A percentile compares a stretch with the other conserved stretches of the same genome.
Conservation (phyloP, 2,329 filamentous ascomycete species). For the Sarocladium brachiariae region DNA sequence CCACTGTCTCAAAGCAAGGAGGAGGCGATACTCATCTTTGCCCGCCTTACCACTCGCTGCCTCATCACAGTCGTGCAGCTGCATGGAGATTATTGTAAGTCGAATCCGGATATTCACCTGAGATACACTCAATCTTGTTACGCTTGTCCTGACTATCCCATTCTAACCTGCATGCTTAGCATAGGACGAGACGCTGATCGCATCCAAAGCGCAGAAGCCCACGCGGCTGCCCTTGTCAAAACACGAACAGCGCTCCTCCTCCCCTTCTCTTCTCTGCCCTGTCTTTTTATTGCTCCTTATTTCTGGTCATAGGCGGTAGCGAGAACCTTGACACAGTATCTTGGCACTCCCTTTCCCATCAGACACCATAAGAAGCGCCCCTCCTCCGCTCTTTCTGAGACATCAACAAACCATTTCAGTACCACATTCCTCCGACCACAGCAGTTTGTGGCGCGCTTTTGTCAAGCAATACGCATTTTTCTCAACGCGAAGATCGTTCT, state of each 20-base stretch:
- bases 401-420: conserved; percentile 9
- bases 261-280: not conserved
- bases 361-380: conserved; percentile 5
- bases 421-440: conserved; percentile 4
- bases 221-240: conserved; percentile 4
- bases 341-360: not conserved
- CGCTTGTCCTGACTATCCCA: not conserved
- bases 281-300: not conserved
- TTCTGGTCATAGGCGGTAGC: not conserved
- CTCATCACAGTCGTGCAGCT: not conserved
- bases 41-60: not conserved
- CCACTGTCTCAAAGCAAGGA: conserved; percentile 8
- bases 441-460: not conserved
- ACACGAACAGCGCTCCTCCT: not conserved
- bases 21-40: conserved; percentile 1
- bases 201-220: not conserved
- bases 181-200: not conserved
- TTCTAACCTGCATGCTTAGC: conserved; percentile 5
- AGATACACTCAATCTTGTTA: not conserved
- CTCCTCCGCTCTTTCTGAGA: conserved; percentile 7
- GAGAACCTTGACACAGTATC: not conserved
- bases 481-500: conserved; percentile 1
- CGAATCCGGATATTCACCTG: conserved; percentile 2
- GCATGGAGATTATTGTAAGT: conserved; percentile 8
- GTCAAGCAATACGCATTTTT: not conserved